A percentile compares a stretch with the other conserved stretches of the same genome.
phyloP scores from a whole-genome alignment of 805 yeast species.

The Sugiyamaella boreocaroliniensis region DNA sequence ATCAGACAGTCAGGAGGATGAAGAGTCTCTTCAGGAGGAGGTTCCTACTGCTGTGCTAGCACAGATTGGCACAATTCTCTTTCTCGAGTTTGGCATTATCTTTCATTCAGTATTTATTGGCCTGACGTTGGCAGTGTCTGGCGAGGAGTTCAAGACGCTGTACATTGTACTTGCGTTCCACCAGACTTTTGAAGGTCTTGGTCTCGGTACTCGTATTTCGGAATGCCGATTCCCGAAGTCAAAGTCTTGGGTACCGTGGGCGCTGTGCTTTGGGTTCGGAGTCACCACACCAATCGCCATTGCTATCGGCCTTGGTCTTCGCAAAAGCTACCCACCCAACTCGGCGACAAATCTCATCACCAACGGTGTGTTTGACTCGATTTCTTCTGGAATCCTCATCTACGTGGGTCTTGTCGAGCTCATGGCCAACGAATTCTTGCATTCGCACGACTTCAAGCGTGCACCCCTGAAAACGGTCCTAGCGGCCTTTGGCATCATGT shows the following conservation, averaged over 20 bases:
- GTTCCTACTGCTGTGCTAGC: conserved; percentile 9
- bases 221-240: conserved; percentile 48
- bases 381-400: conserved; percentile 70
- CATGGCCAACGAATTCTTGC: conserved; percentile 67
- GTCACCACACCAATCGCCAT: conserved; percentile 67
- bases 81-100: conserved; percentile 74
- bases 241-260: conserved; percentile 46
- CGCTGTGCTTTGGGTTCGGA: conserved; percentile 45
- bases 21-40: background rate
- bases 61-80: conserved; percentile 41
- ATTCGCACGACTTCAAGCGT: conserved; percentile 32
- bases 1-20: background rate
- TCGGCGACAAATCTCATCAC: conserved; percentile 52
- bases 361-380: conserved; percentile 66
- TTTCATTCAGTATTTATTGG: conserved; percentile 84
- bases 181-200: conserved; percentile 82
- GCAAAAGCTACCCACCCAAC: conserved; percentile 48
- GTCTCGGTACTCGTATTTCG: conserved; percentile 74
- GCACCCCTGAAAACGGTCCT: conserved; percentile 18
- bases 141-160: conserved; percentile 64
- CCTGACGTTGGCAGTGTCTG: conserved; percentile 67
- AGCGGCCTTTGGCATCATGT: conserved; percentile 29
- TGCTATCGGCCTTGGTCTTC: conserved; percentile 72
- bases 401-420: conserved; percentile 75
- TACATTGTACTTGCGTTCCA: conserved; percentile 50